Conservation (phyloP, 2,329 filamentous ascomycete species). For the Cadophora luteo-olivacea region DNA sequence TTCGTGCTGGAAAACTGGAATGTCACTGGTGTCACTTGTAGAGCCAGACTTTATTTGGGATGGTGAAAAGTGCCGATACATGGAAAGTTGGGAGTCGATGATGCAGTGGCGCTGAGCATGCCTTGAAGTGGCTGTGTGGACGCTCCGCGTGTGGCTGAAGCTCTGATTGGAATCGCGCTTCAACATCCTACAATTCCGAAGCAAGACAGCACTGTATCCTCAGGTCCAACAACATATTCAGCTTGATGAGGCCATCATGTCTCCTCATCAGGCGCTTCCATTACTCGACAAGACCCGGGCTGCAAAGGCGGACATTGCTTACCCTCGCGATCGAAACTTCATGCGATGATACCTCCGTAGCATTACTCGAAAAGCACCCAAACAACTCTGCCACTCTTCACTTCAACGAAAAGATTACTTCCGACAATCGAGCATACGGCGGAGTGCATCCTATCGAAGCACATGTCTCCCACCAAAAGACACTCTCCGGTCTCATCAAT, state of each 20-base stretch:
- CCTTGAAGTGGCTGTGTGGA: constrained; percentile 16
- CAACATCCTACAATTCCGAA: background rate
- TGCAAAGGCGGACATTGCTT: constrained; percentile 49
- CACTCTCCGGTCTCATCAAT: constrained; percentile 71
- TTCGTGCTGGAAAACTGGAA: background rate
- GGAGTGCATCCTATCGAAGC: constrained; percentile 84
- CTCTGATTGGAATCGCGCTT: background rate
- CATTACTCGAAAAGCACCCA: constrained; percentile 69
- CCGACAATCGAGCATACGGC: constrained; percentile 74
- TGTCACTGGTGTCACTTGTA: constrained; percentile 41
- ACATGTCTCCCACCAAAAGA: constrained; percentile 75
- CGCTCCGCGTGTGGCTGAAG: constrained; percentile 23
- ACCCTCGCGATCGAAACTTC: constrained; percentile 82
- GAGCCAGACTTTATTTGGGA: constrained; percentile 28
- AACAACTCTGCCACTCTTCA: constrained; percentile 61
- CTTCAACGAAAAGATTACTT: constrained; percentile 83
- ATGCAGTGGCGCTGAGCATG: background rate
- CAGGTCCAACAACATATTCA: constrained; percentile 11
- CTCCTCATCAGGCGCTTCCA: constrained; percentile 35
- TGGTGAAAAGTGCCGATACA: background rate
- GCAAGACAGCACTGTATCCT: background rate
- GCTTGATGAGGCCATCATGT: constrained; percentile 43
- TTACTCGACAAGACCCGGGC: background rate
- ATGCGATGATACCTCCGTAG: constrained; percentile 93
- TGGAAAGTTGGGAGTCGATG: constrained; percentile 3